Evolutionary conservation across 202 grass and related monocot genomes (phyloP).

Genomic region (Carex arenaria): DNA sequence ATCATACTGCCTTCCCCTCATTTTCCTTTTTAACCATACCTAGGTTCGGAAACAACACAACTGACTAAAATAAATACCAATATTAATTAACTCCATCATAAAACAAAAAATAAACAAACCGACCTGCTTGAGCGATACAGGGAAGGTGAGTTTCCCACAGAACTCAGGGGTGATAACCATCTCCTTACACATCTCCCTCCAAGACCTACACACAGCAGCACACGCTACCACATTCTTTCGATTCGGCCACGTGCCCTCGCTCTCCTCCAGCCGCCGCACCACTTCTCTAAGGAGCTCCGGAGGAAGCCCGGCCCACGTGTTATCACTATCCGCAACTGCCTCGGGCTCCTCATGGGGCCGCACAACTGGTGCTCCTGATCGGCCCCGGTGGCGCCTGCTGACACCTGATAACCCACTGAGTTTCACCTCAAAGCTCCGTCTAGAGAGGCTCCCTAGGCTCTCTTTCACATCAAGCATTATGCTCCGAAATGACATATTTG

Average conservation of each 20-base stretch:
- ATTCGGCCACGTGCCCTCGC: constrained; percentile 79
- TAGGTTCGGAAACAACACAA: neutral
- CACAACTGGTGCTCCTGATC: constrained; percentile 40
- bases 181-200: constrained; percentile 88
- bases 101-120: constrained; percentile 3
- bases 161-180: constrained; percentile 80
- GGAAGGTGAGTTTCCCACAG: constrained; percentile 83
- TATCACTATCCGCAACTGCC: constrained; percentile 26
- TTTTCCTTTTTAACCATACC: neutral
- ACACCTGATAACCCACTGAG: constrained; percentile 55
- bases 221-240: constrained; percentile 81
- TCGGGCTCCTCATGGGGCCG: constrained; percentile 38
- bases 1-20: neutral
- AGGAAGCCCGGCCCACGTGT: constrained; percentile 74
- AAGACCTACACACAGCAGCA: constrained; percentile 75
- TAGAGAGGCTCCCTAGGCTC: constrained; percentile 75
- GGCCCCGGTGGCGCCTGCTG: constrained; percentile 46
- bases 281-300: constrained; percentile 91
- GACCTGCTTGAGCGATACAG: constrained; percentile 94
- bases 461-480: constrained; percentile 85
- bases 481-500: constrained; percentile 66
- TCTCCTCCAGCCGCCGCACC: constrained; percentile 74
- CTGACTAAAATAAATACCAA: neutral
- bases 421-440: constrained; percentile 70
- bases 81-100: neutral